Conservation (phyloP, 129 eudicot genomes). For the Centaurea solstitialis region DNA sequence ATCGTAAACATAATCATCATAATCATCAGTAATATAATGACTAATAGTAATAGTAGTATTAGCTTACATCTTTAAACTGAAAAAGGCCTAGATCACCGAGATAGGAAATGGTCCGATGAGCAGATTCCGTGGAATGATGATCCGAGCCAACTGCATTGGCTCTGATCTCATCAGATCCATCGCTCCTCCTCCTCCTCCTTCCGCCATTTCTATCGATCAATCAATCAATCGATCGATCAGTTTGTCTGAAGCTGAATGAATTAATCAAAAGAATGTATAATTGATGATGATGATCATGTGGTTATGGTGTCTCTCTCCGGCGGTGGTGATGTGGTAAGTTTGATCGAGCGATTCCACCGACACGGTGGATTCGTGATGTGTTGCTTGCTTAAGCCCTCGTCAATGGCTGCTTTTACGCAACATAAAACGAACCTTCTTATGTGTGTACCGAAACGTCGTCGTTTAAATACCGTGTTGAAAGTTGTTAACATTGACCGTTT, state of each 20-base stretch:
- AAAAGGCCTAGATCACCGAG: conserved; percentile 87
- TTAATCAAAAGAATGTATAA: conserved; percentile 1
- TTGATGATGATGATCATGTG: neutral
- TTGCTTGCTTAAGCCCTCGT: neutral
- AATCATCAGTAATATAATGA: too few relatives aligned
- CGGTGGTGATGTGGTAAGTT: conserved; percentile 6
- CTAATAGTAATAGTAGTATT: neutral
- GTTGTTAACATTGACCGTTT: conserved; percentile 9
- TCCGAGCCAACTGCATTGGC: conserved; percentile 80
- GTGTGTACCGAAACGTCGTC: neutral
- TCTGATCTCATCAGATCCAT: conserved; percentile 95
- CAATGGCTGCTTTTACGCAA: conserved; percentile 39
- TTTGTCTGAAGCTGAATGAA: conserved; percentile 7
- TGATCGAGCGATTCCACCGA: conserved; percentile 33
- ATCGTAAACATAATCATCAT: neutral
- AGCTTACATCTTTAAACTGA: conserved; percentile 89
- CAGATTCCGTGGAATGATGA: conserved; percentile 82
- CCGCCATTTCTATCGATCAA: conserved; percentile 29
- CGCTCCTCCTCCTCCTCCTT: conserved; percentile 35
- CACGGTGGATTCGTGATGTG: conserved; percentile 40
- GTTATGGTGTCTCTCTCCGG: conserved; percentile 20
- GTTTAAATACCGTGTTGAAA: conserved; percentile 18
- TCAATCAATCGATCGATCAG: too few relatives aligned
- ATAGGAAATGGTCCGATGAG: conserved; percentile 74
- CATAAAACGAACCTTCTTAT: conserved; percentile 18